Conservation (phyloP, 768 basidiomycete species). For the Boletus fagicola region DNA sequence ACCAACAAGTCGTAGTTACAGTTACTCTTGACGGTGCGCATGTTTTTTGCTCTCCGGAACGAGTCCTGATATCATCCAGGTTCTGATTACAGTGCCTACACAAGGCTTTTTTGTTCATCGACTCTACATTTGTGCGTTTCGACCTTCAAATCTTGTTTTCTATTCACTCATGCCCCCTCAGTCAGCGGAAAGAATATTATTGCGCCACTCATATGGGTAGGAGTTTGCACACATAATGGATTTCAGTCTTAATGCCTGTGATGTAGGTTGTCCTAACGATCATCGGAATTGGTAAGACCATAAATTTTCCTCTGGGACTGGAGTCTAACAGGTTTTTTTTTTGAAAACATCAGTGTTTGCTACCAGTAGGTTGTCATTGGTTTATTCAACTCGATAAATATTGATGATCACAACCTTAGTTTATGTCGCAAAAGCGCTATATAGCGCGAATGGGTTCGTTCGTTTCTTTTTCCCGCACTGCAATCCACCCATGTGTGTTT, state of each 20-base stretch:
- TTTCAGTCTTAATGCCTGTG: not conserved
- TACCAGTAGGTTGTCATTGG: not conserved
- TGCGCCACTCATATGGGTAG: slow-evolving; percentile 4
- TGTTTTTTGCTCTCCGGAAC: not conserved
- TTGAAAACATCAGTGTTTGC: not conserved
- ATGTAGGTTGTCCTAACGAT: not conserved
- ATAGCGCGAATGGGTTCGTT: not conserved
- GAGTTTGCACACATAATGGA: not conserved
- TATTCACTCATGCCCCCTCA: not conserved
- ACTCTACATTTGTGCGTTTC: slow-evolving; percentile 13
- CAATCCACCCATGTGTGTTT: not conserved
- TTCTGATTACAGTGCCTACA: not conserved
- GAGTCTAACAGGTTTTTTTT: not conserved
- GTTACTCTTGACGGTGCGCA: slow-evolving; percentile 1
- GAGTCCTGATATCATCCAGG: slow-evolving; percentile 3
- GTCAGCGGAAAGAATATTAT: slow-evolving; percentile 5
- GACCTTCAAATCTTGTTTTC: not conserved
- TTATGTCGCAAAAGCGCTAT: not conserved
- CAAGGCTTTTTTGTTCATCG: slow-evolving; percentile 17
- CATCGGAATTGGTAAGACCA: slow-evolving; percentile 6
- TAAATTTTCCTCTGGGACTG: too few relatives aligned
- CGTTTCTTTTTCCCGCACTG: not conserved
- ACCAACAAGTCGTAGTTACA: slow-evolving; percentile 3
- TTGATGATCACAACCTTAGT: not conserved
- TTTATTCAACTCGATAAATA: not conserved